These are phyloP conservation scores for Apiotrichum laibachii DNA, from an alignment of 1,284 basidiomycete species.

Conservation along the genomic window DNA sequence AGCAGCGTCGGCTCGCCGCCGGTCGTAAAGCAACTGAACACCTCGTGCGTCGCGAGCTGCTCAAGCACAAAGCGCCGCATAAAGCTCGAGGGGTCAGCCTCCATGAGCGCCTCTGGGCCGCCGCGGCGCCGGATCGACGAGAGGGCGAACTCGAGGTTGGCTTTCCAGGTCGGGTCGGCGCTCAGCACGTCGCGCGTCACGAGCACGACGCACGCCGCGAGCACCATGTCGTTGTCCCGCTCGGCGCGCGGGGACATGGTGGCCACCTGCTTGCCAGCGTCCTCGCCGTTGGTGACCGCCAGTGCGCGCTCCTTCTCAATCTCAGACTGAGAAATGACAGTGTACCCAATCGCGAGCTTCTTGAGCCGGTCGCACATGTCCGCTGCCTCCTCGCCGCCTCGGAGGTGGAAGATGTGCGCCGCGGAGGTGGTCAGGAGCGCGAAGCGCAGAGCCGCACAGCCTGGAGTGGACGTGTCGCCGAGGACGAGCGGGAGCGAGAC, in stretches of 20 bases:
- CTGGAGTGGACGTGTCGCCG: constrained; percentile 9
- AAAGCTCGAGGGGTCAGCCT: constrained; percentile 11
- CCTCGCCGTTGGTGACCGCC: neutral
- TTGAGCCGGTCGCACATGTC: constrained; percentile 9
- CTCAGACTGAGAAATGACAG: constrained; percentile 8
- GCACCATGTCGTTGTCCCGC: constrained; percentile 11
- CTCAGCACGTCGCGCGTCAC: constrained; percentile 22
- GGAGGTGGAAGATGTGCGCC: constrained; percentile 20
- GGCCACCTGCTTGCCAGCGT: neutral
- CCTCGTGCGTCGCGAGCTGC: constrained; percentile 24
- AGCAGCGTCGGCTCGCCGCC: constrained; percentile 22
- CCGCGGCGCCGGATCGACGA: constrained; percentile 15
- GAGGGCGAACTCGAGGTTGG: constrained; percentile 24
- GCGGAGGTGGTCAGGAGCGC: constrained; percentile 22
- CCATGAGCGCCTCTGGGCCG: constrained; percentile 18
- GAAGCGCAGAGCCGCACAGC: constrained; percentile 19
- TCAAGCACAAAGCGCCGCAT: constrained; percentile 24
- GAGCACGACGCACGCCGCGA: constrained; percentile 19
- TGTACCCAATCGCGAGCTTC: constrained; percentile 9
- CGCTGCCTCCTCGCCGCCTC: neutral
- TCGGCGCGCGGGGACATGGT: neutral
- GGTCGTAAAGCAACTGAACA: constrained; percentile 24
- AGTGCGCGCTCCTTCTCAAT: neutral
- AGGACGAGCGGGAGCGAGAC: constrained; percentile 18
- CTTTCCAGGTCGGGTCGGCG: constrained; percentile 19